Evolutionary conservation across 1,139 yeast genomes (phyloP).

Genomic region (Pichia sp.): DNA sequence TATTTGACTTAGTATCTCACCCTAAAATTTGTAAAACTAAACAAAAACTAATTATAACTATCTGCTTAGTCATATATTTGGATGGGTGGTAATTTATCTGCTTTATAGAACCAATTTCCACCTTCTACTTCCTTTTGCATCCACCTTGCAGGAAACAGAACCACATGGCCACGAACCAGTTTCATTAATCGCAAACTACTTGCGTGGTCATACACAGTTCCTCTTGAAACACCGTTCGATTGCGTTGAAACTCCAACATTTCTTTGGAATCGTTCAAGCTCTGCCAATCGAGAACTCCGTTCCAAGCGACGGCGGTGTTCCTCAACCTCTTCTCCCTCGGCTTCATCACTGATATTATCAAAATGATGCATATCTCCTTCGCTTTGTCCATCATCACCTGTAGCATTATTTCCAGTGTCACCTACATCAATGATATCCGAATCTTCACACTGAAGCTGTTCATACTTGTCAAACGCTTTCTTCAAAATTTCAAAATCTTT

Average conservation of each 20-base stretch:
- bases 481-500: conserved; percentile 55
- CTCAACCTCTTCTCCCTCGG: conserved; percentile 1
- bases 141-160: conserved; percentile 90
- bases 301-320: conserved; percentile 11
- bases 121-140: conserved; percentile 75
- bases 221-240: conserved; percentile 5
- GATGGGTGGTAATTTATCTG: conserved; percentile 91
- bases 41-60: too few relatives aligned
- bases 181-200: conserved; percentile 68
- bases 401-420: not conserved
- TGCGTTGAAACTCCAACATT: conserved; percentile 4
- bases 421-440: not conserved
- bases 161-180: conserved; percentile 84
- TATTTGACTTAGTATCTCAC: too few relatives aligned
- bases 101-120: conserved; percentile 91
- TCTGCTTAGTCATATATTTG: conserved; percentile 51
- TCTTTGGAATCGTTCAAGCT: conserved; percentile 20
- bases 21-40: too few relatives aligned
- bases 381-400: not conserved
- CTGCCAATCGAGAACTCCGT: conserved; percentile 21
- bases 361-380: conserved; percentile 2
- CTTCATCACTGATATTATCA: conserved; percentile 2
- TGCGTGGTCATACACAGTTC: conserved; percentile 55
- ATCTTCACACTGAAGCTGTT: conserved; percentile 22
- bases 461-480: conserved; percentile 49